Evolutionary conservation across 225 moss, liverwort and hornwort genomes (phyloP).

Genomic region (Pseudisothecium myosuroides): DNA sequence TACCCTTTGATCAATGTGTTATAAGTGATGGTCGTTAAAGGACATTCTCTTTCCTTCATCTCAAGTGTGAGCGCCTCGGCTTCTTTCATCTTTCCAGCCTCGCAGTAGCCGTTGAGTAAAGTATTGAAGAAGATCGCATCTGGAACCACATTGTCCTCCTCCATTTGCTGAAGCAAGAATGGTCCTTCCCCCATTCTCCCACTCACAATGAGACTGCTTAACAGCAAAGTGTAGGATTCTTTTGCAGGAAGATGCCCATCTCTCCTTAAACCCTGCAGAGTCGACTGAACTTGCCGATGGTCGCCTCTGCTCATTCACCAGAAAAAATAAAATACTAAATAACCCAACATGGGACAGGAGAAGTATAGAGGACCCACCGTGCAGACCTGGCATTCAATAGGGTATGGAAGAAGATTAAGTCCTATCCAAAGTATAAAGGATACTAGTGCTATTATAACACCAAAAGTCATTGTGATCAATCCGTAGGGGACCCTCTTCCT

Average conservation of each 20-base stretch:
- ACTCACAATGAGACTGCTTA: constrained; percentile 43
- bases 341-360: neutral
- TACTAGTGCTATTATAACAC: neutral
- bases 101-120: constrained; percentile 62
- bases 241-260: constrained; percentile 75
- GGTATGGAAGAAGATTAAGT: neutral
- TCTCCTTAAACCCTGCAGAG: constrained; percentile 31
- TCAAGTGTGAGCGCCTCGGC: constrained; percentile 53
- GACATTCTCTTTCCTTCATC: constrained; percentile 56
- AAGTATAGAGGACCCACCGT: neutral
- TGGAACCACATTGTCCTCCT: constrained; percentile 45
- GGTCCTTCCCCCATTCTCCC: constrained; percentile 50
- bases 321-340: neutral
- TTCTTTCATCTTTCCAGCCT: constrained; percentile 42
- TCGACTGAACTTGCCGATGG: constrained; percentile 32
- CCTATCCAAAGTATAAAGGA: neutral
- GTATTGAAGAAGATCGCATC: constrained; percentile 81
- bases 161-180: constrained; percentile 51
- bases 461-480: neutral
- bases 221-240: constrained; percentile 62
- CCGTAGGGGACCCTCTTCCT: neutral
- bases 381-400: neutral
- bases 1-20: constrained; percentile 86
- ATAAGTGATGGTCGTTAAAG: constrained; percentile 47
- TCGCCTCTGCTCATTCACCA: constrained; percentile 38